Conservation (phyloP, 345 rosid species). For the Hibiscus syriacus region DNA sequence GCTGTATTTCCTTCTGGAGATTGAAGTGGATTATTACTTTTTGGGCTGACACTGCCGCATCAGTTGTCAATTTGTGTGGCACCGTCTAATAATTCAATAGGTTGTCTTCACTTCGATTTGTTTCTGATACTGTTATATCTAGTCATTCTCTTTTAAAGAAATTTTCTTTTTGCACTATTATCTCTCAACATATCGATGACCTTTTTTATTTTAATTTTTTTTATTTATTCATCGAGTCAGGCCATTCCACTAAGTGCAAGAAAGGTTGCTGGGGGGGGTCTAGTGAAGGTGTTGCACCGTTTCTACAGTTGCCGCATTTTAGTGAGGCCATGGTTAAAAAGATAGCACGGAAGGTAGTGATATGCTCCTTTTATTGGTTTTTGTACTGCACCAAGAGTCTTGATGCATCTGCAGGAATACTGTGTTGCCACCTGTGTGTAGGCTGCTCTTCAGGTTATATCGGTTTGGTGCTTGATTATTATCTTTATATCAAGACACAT, state of each 20-base stretch:
- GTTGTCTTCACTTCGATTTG: background rate
- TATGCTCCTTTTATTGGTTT: background rate
- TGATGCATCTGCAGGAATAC: background rate
- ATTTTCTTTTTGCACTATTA: background rate
- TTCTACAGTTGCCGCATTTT: slow-evolving; percentile 91
- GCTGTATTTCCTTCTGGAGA: background rate
- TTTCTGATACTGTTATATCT: background rate
- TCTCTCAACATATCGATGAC: background rate
- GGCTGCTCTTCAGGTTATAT: background rate
- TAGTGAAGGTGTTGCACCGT: slow-evolving; percentile 85
- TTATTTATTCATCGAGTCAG: slow-evolving; percentile 30
- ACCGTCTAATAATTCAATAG: background rate
- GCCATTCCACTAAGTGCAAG: slow-evolving; percentile 97
- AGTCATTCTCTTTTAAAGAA: background rate
- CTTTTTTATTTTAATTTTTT: background rate
- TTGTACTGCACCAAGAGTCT: background rate
- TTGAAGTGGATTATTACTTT: background rate
- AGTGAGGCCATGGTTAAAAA: slow-evolving; percentile 75
- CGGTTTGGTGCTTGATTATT: background rate
- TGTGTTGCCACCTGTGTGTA: background rate
- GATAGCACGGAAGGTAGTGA: slow-evolving; percentile 80
- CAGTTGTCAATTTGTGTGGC: background rate
- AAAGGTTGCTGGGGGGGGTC: slow-evolving; percentile 84
- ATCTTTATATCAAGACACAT: background rate
- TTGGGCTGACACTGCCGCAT: background rate